Conservation (phyloP, 2,329 filamentous ascomycete species). For the Bipolaris bicolor region DNA sequence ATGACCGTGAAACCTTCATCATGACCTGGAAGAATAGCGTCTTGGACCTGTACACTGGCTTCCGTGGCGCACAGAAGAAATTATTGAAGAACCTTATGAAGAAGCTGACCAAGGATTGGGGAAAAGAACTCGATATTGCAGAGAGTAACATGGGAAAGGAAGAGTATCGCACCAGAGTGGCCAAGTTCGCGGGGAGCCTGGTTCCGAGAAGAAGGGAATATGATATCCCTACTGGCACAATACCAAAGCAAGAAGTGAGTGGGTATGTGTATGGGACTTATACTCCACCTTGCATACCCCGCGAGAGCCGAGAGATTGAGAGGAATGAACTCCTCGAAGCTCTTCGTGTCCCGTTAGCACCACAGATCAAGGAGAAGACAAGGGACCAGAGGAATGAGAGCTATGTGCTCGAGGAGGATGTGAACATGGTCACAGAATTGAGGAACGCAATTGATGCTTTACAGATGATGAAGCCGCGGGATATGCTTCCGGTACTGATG, state of each 20-base stretch:
- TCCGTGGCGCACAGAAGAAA: slow-evolving; percentile 20
- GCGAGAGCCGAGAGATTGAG: neutral
- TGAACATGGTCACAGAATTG: slow-evolving; percentile 14
- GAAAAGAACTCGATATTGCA: slow-evolving; percentile 10
- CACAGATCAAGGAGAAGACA: neutral
- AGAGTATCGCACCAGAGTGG: slow-evolving; percentile 17
- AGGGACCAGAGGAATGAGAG: neutral
- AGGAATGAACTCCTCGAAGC: slow-evolving; percentile 19
- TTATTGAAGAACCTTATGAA: slow-evolving; percentile 23
- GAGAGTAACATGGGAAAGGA: slow-evolving; percentile 2
- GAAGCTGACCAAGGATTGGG: slow-evolving; percentile 18
- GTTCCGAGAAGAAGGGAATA: slow-evolving; percentile 20
- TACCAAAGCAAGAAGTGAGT: neutral
- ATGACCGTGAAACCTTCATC: slow-evolving; percentile 24
- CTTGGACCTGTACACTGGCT: slow-evolving; percentile 20
- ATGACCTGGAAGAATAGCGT: slow-evolving; percentile 16
- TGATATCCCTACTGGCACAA: neutral
- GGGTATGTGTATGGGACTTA: neutral
- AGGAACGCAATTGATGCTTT: slow-evolving; percentile 17
- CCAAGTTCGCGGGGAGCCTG: slow-evolving; percentile 24
- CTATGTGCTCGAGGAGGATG: neutral
- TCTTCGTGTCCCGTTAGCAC: slow-evolving; percentile 8
- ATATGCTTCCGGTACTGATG: slow-evolving; percentile 21
- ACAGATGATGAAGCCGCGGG: slow-evolving; percentile 9
- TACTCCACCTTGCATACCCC: neutral